Percentiles rank a stretch among this genome's conserved stretches.
Evolutionary conservation across 2,329 filamentous ascomycete genomes (phyloP).

Genomic region (Apiospora sp.): DNA sequence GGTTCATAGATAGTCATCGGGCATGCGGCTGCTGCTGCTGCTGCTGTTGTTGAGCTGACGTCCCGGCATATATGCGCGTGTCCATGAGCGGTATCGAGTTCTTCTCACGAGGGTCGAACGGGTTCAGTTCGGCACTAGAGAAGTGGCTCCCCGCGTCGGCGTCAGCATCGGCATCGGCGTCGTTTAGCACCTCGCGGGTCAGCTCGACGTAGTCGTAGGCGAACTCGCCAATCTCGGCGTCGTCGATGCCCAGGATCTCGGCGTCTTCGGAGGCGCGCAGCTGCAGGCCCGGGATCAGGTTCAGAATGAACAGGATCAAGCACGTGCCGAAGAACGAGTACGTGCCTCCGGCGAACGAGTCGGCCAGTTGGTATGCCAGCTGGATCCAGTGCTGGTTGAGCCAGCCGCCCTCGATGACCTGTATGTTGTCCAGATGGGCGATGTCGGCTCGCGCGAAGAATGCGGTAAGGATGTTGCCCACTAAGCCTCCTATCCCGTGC

Average conservation of each 20-base stretch:
- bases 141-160: conserved; percentile 49
- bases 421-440: conserved; percentile 77
- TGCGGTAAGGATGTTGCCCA: conserved; percentile 80
- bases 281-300: conserved; percentile 77
- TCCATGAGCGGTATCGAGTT: conserved; percentile 58
- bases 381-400: conserved; percentile 85
- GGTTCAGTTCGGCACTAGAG: conserved; percentile 49
- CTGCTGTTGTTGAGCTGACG: conserved; percentile 38
- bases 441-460: conserved; percentile 89
- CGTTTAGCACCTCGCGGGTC: conserved; percentile 55
- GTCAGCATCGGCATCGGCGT: conserved; percentile 53
- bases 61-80: conserved; percentile 49
- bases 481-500: conserved; percentile 78
- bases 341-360: conserved; percentile 76
- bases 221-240: conserved; percentile 91
- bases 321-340: conserved; percentile 84
- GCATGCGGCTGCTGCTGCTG: conserved; percentile 29
- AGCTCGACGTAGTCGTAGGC: conserved; percentile 95
- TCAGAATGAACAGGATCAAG: conserved; percentile 81
- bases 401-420: conserved; percentile 78
- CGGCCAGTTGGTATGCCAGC: conserved; percentile 83
- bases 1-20: conserved; percentile 19
- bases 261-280: conserved; percentile 80
- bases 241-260: conserved; percentile 86
- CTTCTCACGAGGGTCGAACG: conserved; percentile 56